Evolutionary conservation across 495 filamentous ascomycete genomes (phyloP), one percentile per base, ranked within the genome.

Genomic region (Arthonia radiata): DNA sequence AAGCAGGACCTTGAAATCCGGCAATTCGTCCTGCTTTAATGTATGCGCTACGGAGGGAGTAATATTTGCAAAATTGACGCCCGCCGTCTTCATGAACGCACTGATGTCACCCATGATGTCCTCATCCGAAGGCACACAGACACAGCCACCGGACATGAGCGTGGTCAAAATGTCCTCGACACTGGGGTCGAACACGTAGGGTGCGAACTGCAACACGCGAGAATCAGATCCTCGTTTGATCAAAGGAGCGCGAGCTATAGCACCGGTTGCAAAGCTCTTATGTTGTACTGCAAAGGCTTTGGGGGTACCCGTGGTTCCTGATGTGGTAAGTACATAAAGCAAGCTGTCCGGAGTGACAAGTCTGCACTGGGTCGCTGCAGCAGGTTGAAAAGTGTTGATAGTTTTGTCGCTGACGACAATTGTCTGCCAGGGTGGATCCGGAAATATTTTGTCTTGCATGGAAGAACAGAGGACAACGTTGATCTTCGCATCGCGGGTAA

Each of bases 151-250:
- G 18, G 14, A 34, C 15, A 4, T 28, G 17, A 35, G 24, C 0
- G 67, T 67, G 4, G 66, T 63, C 28, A 74, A 59, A 3, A 72
- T 64, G 30, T 79, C 72, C 3, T 61, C 40, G 12, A 77, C 50
- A 23, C 64, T 64, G 16, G 66, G 58, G 32, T 81, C 74, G 21
- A 73, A 72, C 1, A 65, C 64, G 37, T 66, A 73, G 24, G 64
- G 65, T 2, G 71, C 67, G 29, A 72, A 64, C 32, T 79, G 71
- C 34, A 79, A 52, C 5, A 67, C 56, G 3, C 65, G 15, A 52
- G 28, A 8, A 50, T n/a, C 18, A 53, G 48, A 35, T 63, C 29
- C 39, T 53, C 24, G 36, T 51, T n/a, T n/a, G n/a, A n/a, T n/a
- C n/a, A n/a, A n/a, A n/a, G n/a, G n/a, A n/a, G n/a, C n/a, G n/a